phyloP scores from a whole-genome alignment of 257 asterid genomes.

The Penstemon newberryi region DNA sequence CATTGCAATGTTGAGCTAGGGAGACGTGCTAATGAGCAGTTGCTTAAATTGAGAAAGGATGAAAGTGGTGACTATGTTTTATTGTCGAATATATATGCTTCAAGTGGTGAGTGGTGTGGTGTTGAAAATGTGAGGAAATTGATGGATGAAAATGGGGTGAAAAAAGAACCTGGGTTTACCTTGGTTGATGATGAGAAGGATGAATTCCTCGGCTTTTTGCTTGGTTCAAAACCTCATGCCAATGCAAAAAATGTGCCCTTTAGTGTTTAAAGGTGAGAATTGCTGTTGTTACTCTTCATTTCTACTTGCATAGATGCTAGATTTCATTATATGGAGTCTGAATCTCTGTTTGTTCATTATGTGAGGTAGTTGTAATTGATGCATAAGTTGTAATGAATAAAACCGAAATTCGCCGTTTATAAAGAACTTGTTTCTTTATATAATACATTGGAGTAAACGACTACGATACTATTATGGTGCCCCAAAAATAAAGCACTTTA shows the following conservation, averaged over 20 bases:
- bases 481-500: conserved; percentile 17
- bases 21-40: conserved; percentile 49
- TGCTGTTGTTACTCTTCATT: background rate
- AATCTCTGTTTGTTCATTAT: background rate
- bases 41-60: conserved; percentile 47
- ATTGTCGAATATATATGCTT: conserved; percentile 65
- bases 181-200: conserved; percentile 35
- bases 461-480: too few relatives aligned
- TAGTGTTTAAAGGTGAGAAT: conserved; percentile 22
- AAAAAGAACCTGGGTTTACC: conserved; percentile 62
- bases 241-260: conserved; percentile 1
- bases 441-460: too few relatives aligned
- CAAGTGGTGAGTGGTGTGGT: conserved; percentile 64
- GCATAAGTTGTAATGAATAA: too few relatives aligned
- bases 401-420: too few relatives aligned
- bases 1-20: conserved; percentile 75
- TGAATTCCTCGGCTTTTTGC: conserved; percentile 31
- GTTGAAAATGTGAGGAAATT: conserved; percentile 56
- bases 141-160: conserved; percentile 67
- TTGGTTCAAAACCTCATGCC: conserved; percentile 25
- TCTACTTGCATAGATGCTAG: background rate
- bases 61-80: conserved; percentile 70
- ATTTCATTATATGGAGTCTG: background rate
- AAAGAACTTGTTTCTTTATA: too few relatives aligned
- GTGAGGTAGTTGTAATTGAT: too few relatives aligned